Evolutionary conservation across 2,329 filamentous ascomycete genomes (phyloP), one percentile per base, ranked within the genome.

Genomic region (Fonsecaea monophora): DNA sequence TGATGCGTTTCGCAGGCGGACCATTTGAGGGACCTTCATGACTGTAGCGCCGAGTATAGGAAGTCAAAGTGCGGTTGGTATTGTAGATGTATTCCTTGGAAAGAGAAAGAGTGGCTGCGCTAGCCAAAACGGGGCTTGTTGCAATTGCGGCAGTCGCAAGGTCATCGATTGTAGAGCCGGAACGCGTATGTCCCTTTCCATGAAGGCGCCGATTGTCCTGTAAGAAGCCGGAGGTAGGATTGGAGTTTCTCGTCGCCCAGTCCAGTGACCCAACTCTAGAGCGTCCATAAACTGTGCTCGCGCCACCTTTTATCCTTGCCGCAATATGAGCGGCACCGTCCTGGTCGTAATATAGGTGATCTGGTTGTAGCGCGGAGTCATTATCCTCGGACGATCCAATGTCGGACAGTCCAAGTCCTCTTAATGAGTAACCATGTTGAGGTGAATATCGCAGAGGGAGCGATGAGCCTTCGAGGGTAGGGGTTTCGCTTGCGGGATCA

Each of bases 1-100:
- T 84, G 57, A 85, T 82, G 50, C 87, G 83, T 76, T 89, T 89
- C 21, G 85, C 77, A 3, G 86, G 86, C 55, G 85, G 81, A 72
- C 87, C 82, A 56, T 77, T 74, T 25, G 74, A 69, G 50, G 70
- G 70, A 37, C 75, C 76, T 53, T 72, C 67, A 50, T 74, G 67
- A 68, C 67, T 66, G 48, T 63, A 71, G 40, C 76, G 74, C 53
- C 70, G 73, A 56, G 72, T 66, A 57, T 78, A 74, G 59, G 75
- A 50, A 72, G 75, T 53, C 75, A 77, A 69, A 53, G 65, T 64
- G 65, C 68, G 64, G 54, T 62, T 76, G 66, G 53, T 76, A 69
- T 56, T 73, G 68, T 59, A 64, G 18, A 61, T 50, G 73, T 64
- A 18, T 71, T 70, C 50, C 64, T 67, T 65, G 53, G 70, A 73